Conservation (phyloP, 192 early-diverging fungal genomes). For the Coemansia sp. region DNA sequence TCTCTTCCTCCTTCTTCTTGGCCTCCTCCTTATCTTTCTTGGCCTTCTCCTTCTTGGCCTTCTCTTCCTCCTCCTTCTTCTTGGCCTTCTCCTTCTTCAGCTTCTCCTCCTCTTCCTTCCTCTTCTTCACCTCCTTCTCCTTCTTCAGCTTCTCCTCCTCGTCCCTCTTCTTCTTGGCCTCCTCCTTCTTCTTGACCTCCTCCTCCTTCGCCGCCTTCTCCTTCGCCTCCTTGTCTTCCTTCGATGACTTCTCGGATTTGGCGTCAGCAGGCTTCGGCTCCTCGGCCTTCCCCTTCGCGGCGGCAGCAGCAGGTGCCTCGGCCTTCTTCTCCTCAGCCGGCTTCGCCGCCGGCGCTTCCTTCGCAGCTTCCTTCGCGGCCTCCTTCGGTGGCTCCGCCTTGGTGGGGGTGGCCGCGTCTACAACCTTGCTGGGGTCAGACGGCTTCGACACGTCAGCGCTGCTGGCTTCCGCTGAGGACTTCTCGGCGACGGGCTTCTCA, state of each 20-base stretch:
- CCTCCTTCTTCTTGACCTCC: conserved; percentile 1
- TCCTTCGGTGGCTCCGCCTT: conserved; percentile 9
- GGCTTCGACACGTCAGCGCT: conserved; percentile 8
- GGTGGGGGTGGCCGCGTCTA: conserved; percentile 13
- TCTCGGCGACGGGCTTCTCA: not conserved
- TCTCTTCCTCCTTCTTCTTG: conserved; percentile 7
- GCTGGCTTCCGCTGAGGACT: conserved; percentile 2
- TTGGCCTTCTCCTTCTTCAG: conserved; percentile 10
- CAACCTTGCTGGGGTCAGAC: conserved; percentile 14
- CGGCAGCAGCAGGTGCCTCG: conserved; percentile 9
- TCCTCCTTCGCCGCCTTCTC: not conserved
- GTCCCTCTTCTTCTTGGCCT: conserved; percentile 4
- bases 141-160: conserved; percentile 1
- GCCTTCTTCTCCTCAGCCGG: conserved; percentile 10
- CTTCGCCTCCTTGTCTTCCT: conserved; percentile 2
- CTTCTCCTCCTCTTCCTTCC: conserved; percentile 1
- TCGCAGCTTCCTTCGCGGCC: not conserved
- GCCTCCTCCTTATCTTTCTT: conserved; percentile 8
- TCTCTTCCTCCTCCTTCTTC: not conserved
- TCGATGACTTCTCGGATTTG: not conserved
- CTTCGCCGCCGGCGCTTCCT: conserved; percentile 3
- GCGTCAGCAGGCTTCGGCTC: too few species aligned
- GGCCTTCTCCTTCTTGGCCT: conserved; percentile 8
- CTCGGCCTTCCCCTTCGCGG: conserved; percentile 10
- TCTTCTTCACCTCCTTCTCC: not conserved